These are phyloP conservation scores for Volvariella surrecta DNA, from an alignment of 1,284 basidiomycete species.

Conservation along the genomic window DNA sequence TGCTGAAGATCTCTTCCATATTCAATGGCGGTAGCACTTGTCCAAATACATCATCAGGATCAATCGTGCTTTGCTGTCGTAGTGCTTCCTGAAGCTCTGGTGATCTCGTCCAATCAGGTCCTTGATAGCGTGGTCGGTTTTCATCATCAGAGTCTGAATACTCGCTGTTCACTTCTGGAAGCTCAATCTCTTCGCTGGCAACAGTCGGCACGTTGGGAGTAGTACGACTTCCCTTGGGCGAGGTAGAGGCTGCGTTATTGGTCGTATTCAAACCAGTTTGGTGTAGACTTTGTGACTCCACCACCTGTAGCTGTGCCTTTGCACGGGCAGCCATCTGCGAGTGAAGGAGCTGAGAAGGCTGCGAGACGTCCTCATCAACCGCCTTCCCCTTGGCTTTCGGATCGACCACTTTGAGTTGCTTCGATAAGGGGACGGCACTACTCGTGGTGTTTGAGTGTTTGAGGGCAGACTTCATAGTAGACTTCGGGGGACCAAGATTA, in stretches of 20 bases:
- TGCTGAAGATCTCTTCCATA: slow-evolving; percentile 79
- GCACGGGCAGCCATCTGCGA: slow-evolving; percentile 60
- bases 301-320: slow-evolving; percentile 57
- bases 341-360: slow-evolving; percentile 57
- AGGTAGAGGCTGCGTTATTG: no score
- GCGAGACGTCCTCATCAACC: slow-evolving; percentile 39
- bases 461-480: slow-evolving; percentile 20
- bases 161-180: slow-evolving; percentile 91
- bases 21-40: slow-evolving; percentile 64
- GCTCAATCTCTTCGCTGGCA: slow-evolving; percentile 76
- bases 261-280: no score
- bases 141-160: slow-evolving; percentile 95
- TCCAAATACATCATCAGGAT: slow-evolving; percentile 92
- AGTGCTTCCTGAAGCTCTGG: slow-evolving; percentile 76
- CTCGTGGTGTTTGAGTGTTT: slow-evolving; percentile 26
- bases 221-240: no score
- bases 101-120: slow-evolving; percentile 85
- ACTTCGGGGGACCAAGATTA: slow-evolving; percentile 20
- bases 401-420: slow-evolving; percentile 16
- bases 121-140: slow-evolving; percentile 60
- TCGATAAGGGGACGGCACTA: slow-evolving; percentile 21
- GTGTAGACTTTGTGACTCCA: not conserved
- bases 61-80: slow-evolving; percentile 71
- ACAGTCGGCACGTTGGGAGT: slow-evolving; percentile 29
- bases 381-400: slow-evolving; percentile 44